Evolutionary conservation across 805 yeast genomes (phyloP).

Genomic region (Wickerhamomyces hampshirensis): DNA sequence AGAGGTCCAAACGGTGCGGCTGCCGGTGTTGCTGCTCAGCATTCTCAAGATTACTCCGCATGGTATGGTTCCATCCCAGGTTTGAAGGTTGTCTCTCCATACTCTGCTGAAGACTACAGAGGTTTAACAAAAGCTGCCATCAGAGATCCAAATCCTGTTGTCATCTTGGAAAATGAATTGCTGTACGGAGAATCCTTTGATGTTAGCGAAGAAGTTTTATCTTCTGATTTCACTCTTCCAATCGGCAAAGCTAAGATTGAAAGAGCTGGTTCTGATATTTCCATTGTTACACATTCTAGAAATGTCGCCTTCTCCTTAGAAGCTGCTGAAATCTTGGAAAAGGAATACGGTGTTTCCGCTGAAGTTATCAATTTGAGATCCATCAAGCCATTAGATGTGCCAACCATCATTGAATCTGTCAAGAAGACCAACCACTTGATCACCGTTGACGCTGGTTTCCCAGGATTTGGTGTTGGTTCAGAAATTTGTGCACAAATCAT

Average conservation of each 20-base stretch:
- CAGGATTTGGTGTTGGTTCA: conserved; percentile 97
- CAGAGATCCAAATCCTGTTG: conserved; percentile 98
- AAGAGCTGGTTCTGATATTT: conserved; percentile 85
- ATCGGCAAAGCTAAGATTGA: conserved; percentile 95
- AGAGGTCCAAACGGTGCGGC: conserved; percentile 99
- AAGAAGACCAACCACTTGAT: conserved; percentile 96
- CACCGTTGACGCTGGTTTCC: conserved; percentile 97
- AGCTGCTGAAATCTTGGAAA: conserved; percentile 84
- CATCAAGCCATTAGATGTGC: conserved; percentile 92
- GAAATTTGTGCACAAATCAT: conserved; percentile 96
- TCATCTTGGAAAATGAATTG: conserved; percentile 93
- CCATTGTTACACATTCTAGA: conserved; percentile 89
- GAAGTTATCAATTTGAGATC: conserved; percentile 96
- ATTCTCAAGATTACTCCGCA: conserved; percentile 94
- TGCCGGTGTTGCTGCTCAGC: conserved; percentile 99
- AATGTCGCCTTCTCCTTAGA: conserved; percentile 79
- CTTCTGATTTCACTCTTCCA: conserved; percentile 87
- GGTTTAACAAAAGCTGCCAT: conserved; percentile 95
- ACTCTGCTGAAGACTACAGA: conserved; percentile 91
- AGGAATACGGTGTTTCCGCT: conserved; percentile 81
- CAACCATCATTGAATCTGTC: conserved; percentile 77
- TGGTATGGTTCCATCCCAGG: conserved; percentile 99
- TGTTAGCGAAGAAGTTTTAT: conserved; percentile 81
- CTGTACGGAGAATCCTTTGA: conserved; percentile 89
- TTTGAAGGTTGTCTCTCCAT: conserved; percentile 93